These are phyloP conservation scores for Begonia masoniana DNA, from an alignment of 306 rosid genomes.

Conservation along the genomic window DNA sequence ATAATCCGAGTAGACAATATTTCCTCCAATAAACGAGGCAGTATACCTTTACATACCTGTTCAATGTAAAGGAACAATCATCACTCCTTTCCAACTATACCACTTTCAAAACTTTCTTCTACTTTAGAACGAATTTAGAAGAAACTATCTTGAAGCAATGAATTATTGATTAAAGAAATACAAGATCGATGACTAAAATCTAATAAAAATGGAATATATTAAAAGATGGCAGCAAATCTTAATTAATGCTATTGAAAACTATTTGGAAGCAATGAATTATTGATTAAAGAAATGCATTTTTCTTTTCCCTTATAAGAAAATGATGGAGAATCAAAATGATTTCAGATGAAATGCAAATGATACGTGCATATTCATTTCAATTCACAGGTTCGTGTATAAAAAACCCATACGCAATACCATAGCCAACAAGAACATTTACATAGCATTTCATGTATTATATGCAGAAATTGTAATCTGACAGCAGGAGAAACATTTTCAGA, in stretches of 20 bases:
- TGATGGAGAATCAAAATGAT: too few species aligned
- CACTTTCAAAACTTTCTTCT: neutral
- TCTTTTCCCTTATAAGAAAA: too few species aligned
- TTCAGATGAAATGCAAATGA: too few species aligned
- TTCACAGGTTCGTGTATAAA: neutral
- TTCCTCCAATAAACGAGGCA: constrained; percentile 85
- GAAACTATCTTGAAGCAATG: neutral
- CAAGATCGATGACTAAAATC: too few species aligned
- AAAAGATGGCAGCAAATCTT: too few species aligned
- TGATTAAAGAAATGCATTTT: too few species aligned
- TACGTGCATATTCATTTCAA: too few species aligned
- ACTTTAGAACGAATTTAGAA: neutral
- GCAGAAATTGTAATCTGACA: too few species aligned
- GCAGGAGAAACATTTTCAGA: constrained; percentile 1
- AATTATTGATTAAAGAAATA: neutral
- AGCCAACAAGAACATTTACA: neutral
- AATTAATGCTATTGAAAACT: neutral
- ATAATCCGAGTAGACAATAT: constrained; percentile 84
- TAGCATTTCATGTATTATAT: too few species aligned
- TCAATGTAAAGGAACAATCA: constrained; percentile 7
- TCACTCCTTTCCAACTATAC: constrained; percentile 1
- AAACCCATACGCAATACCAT: neutral
- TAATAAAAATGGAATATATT: too few species aligned
- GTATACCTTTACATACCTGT: constrained; percentile 76
- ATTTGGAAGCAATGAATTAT: neutral